Conservation (phyloP, 768 basidiomycete genomes). For the Lactarius deliciosus region DNA sequence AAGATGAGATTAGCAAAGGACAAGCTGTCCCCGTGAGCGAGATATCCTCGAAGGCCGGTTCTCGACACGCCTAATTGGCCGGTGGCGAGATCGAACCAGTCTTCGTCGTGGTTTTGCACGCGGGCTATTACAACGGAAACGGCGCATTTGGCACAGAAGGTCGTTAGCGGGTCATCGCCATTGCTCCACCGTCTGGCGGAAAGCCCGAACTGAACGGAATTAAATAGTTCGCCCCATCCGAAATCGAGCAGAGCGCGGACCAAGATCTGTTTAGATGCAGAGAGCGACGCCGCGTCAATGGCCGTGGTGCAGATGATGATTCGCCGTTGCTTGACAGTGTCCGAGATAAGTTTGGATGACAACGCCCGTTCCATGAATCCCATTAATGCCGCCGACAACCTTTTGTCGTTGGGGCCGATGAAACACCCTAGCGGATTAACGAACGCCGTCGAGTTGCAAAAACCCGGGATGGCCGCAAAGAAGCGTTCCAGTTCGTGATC, state of each 20-base stretch:
- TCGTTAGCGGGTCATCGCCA: background rate
- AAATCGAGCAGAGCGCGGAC: background rate
- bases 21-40: slow-evolving; percentile 3
- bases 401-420: slow-evolving; percentile 15
- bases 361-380: slow-evolving; percentile 13
- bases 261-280: slow-evolving; percentile 9
- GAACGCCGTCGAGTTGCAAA: slow-evolving; percentile 10
- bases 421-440: background rate
- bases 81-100: slow-evolving; percentile 8
- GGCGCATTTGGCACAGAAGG: slow-evolving; percentile 13
- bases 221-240: slow-evolving; percentile 7
- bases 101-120: slow-evolving; percentile 1
- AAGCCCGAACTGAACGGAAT: slow-evolving; percentile 9
- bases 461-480: slow-evolving; percentile 17
- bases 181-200: slow-evolving; percentile 7
- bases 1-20: slow-evolving; percentile 10
- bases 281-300: slow-evolving; percentile 5
- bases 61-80: slow-evolving; percentile 10
- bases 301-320: slow-evolving; percentile 10
- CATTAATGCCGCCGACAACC: slow-evolving; percentile 5
- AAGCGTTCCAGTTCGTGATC: slow-evolving; percentile 19
- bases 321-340: slow-evolving; percentile 15
- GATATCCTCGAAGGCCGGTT: background rate
- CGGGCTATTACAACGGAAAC: background rate
- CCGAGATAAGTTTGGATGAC: slow-evolving; percentile 9